Percentiles rank a stretch among this genome's conserved stretches.
Conservation (phyloP, 208 protist genomes). For the Acanthamoeba royreba region DNA sequence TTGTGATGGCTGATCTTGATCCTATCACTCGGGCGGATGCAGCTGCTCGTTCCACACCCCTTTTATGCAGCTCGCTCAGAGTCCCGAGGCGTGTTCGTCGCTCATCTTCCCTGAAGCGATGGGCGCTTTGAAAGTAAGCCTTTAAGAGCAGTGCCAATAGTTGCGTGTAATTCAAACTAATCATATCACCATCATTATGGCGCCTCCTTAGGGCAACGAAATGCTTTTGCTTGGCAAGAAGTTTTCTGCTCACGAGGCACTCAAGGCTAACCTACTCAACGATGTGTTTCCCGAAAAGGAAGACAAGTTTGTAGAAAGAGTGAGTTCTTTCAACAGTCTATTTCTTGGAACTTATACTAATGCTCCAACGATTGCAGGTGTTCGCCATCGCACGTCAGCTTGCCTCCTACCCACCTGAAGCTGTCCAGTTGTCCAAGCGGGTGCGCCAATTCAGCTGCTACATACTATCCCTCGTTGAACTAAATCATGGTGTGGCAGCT, state of each 20-base stretch:
- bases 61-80: constrained; percentile 42
- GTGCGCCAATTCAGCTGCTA: not conserved
- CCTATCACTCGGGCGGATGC: not conserved
- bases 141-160: not conserved
- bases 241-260: constrained; percentile 4
- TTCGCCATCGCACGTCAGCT: constrained; percentile 5
- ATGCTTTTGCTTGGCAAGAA: constrained; percentile 37
- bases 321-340: not conserved
- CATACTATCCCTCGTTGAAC: not conserved
- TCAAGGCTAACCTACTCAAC: constrained; percentile 18
- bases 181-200: too few relatives aligned
- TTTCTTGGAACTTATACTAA: not conserved
- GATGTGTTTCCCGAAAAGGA: not conserved
- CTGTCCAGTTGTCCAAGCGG: constrained; percentile 27
- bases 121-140: not conserved
- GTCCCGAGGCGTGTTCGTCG: constrained; percentile 42
- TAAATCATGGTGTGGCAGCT: not conserved
- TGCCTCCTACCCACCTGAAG: not conserved
- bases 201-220: not conserved
- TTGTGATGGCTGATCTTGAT: not conserved
- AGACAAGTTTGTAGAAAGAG: not conserved
- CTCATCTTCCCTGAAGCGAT: constrained; percentile 31
- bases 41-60: constrained; percentile 36
- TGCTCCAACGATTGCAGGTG: not conserved
- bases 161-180: too few relatives aligned